Percentiles rank a stretch among this genome's conserved stretches.
These are phyloP conservation scores for Cajanus cajan DNA, from an alignment of 306 rosid genomes.

Conservation along the genomic window DNA sequence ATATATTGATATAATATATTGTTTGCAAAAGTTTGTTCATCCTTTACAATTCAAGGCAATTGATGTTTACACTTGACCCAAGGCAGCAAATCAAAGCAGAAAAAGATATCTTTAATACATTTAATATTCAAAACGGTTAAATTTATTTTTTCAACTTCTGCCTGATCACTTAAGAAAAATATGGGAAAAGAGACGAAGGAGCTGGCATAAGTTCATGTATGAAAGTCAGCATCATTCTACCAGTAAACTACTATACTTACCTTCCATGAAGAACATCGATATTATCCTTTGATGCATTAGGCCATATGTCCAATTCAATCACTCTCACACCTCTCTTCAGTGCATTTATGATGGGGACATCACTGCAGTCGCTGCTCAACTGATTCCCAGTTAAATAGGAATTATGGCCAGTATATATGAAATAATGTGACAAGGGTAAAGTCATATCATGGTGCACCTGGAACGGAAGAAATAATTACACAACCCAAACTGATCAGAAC, in stretches of 20 bases:
- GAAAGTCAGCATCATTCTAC: neutral
- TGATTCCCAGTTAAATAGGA: constrained; percentile 97
- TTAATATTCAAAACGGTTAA: neutral
- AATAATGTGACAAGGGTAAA: constrained; percentile 88
- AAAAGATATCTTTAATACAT: neutral
- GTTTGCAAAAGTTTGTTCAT: neutral
- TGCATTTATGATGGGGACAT: constrained; percentile 72
- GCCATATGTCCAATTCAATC: constrained; percentile 96
- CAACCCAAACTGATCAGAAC: constrained; percentile 27
- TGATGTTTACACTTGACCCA: constrained; percentile 1
- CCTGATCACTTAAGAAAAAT: neutral
- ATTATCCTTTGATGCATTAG: constrained; percentile 72
- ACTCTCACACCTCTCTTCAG: constrained; percentile 87
- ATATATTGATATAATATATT: neutral
- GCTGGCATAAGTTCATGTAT: neutral
- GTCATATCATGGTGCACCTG: constrained; percentile 93
- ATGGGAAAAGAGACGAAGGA: neutral
- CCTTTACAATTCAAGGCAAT: neutral
- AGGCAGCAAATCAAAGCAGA: neutral
- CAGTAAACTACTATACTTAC: constrained; percentile 29
- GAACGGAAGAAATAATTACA: constrained; percentile 21
- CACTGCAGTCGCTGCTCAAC: constrained; percentile 96
- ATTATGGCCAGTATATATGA: constrained; percentile 91
- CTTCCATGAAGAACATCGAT: constrained; percentile 97
- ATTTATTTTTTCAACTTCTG: neutral